phyloP scores from a whole-genome alignment of 768 basidiomycete species.

The Rhizopogon roseolus region DNA sequence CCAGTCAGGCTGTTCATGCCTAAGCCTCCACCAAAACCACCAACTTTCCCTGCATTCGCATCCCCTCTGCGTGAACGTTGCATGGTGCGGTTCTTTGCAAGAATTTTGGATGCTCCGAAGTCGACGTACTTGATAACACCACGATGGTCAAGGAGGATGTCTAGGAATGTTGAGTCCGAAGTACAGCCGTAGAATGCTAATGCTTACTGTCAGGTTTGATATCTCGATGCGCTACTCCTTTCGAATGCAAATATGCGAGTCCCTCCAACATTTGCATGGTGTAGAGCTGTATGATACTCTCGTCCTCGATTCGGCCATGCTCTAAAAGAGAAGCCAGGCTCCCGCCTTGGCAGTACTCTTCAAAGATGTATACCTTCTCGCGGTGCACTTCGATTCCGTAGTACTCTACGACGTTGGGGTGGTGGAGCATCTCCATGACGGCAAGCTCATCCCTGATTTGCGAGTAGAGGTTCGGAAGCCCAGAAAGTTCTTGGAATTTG shows the following conservation, averaged over 20 bases:
- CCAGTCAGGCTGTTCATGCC: conserved; percentile 86
- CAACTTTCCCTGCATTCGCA: conserved; percentile 24
- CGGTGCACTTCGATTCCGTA: conserved; percentile 99
- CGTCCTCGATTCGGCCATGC: conserved; percentile 94
- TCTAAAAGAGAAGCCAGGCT: conserved; percentile 86
- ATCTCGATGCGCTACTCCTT: conserved; percentile 92
- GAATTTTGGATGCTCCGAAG: conserved; percentile 95
- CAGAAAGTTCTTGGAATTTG: conserved; percentile 90
- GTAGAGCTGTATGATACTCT: conserved; percentile 92
- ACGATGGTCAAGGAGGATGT: conserved; percentile 85
- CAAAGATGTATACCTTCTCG: conserved; percentile 98
- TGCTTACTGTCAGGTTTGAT: conserved; percentile 96
- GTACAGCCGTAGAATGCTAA: background rate
- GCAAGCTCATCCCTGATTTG: conserved; percentile 94
- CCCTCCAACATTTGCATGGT: conserved; percentile 97
- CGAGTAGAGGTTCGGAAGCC: conserved; percentile 80
- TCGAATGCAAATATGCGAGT: conserved; percentile 87
- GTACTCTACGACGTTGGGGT: conserved; percentile 97
- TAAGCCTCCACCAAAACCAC: conserved; percentile 32
- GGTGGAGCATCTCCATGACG: conserved; percentile 97
- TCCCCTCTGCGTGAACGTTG: conserved; percentile 59
- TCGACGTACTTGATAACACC: conserved; percentile 97
- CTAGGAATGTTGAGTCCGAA: conserved; percentile 36
- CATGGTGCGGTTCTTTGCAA: conserved; percentile 86
- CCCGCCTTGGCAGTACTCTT: conserved; percentile 97